Percentiles rank a stretch among this genome's conserved stretches.
Conservation (phyloP, 495 filamentous ascomycete species). For the Amphirosellinia nigrospora region DNA sequence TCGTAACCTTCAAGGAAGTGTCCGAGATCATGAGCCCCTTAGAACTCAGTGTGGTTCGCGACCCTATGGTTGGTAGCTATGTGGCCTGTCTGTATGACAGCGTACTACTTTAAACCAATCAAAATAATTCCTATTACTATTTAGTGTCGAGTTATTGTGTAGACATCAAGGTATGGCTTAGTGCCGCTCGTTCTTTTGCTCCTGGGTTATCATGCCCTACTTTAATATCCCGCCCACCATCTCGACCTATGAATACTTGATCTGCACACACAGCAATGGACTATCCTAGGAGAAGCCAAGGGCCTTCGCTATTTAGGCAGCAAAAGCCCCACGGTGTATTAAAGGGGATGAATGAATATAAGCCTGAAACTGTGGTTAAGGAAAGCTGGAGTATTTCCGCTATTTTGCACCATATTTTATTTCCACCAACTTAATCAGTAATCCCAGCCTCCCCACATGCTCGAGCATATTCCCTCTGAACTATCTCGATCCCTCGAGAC, state of each 20-base stretch:
- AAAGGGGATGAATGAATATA: neutral
- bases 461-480: slow-evolving; percentile 9
- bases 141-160: too few relatives aligned
- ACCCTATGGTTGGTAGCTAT: too few relatives aligned
- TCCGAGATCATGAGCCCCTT: too few relatives aligned
- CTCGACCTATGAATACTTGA: neutral
- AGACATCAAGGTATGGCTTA: too few relatives aligned
- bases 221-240: neutral
- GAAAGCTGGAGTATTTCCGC: neutral
- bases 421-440: neutral
- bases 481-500: slow-evolving; percentile 14
- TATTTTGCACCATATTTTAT: neutral
- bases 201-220: neutral
- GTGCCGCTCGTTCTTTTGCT: too few relatives aligned
- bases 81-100: too few relatives aligned
- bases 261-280: neutral
- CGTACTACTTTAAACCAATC: too few relatives aligned
- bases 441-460: slow-evolving; percentile 17
- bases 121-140: too few relatives aligned
- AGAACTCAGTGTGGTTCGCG: too few relatives aligned
- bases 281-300: neutral
- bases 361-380: neutral
- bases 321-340: slow-evolving; percentile 12
- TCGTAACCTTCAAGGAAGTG: too few relatives aligned
- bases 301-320: slow-evolving; percentile 16